Conservation (phyloP, 129 eudicot genomes). For the Artemisia argyi region DNA sequence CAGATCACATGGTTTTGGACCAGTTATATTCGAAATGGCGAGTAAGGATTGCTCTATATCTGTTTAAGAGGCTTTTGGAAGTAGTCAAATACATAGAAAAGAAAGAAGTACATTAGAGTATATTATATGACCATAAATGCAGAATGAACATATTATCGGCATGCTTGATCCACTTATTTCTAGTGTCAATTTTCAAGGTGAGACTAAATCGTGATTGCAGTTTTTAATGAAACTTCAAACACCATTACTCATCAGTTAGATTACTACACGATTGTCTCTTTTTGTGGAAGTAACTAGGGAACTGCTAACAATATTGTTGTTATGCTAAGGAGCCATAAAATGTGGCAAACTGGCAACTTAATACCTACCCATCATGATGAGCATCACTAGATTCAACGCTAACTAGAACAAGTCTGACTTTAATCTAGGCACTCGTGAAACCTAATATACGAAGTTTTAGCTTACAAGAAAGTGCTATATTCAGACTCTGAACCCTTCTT, state of each 20-base stretch:
- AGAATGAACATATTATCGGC: too few species aligned
- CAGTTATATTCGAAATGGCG: constrained; percentile 10
- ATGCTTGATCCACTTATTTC: background rate
- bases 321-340: constrained; percentile 4
- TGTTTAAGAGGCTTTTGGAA: background rate
- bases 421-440: background rate
- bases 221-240: too few species aligned
- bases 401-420: background rate
- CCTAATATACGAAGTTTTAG: background rate
- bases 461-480: background rate
- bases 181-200: constrained; percentile 4
- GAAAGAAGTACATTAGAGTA: background rate
- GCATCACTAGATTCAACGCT: background rate
- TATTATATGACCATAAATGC: background rate
- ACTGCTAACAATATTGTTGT: background rate
- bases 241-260: too few species aligned
- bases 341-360: background rate
- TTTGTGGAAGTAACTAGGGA: background rate
- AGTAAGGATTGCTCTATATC: constrained; percentile 19
- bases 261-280: too few species aligned
- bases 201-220: background rate
- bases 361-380: background rate
- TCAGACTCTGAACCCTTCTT: too few species aligned
- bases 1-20: constrained; percentile 20
- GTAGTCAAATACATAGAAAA: background rate